Evolutionary conservation across 2,329 filamentous ascomycete species (phyloP), one percentile per base, ranked within the genome.

Genomic region (Daldinia eschscholtzii): DNA sequence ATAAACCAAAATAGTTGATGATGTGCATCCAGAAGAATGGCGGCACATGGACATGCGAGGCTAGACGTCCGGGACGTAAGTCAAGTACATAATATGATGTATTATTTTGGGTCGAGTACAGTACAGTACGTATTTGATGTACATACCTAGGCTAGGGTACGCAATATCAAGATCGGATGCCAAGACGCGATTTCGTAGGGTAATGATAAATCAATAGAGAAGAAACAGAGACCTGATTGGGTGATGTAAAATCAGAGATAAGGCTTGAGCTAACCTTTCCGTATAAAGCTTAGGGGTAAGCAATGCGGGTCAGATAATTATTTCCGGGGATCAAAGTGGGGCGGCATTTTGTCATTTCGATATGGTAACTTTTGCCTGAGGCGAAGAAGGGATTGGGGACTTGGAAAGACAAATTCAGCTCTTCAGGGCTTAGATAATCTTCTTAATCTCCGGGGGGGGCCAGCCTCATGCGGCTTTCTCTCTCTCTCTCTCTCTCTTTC

Each of bases 121-220:
- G n/a, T 3, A 33, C 1, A 9, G 30, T 33, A 35, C 33, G 3
- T 39, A 39, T 13, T 4, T 3, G 12, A 39, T 39, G 35, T 39
- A 39, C 44, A 18, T 53, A 44, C 7, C 7, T 44, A 44, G 44
- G 18, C 20, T 15, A 23, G 18, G 18, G 57, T 58, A 57, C 23
- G 9, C 42, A 50, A 23, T 37, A 39, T 46, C 26, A 12, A 58
- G 41, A 63, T 57, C 52, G 12, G 42, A 65, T 61, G 67, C 67
- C 67, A 74, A 73, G 72, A 53, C 66, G 55, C 72, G 64, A 74
- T 73, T 73, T 71, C 63, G 63, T 72, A 52, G 68, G 67, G 57
- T 64, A 70, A 74, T 74, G 73, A 74, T 70, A 73, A 74, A 74
- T 73, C 65, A 53, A 57, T 59, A 13, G 48, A 56, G 18, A 5